Evolutionary conservation across 495 filamentous ascomycete species (phyloP), one percentile per base, ranked within the genome.

Genomic region (Penicillium odoratum): DNA sequence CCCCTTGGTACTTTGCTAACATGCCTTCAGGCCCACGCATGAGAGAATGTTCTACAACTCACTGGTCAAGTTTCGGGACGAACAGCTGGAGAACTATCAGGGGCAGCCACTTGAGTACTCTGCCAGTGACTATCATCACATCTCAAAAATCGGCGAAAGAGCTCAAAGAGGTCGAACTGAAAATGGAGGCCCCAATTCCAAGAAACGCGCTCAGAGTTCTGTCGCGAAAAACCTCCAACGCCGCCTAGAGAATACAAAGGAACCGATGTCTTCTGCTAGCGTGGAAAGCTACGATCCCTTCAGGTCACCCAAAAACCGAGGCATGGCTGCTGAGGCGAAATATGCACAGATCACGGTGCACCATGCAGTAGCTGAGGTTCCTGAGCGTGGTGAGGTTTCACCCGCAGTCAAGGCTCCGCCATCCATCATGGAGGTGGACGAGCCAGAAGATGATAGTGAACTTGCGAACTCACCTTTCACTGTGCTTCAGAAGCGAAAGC

Each of bases 31-130:
- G 59, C 77, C 80, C 2, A 97, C 93, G 56, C 88, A 96, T 34
- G 91, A 97, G 65, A 93, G 95, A 60, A 77, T 92, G 65, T 95
- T 98, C 62, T 98, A 98, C 76, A 87, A 83, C 66, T 81, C 93
- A 0, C 83, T 98, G 25, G 73, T 87, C 57, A 87, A 84, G 61
- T 93, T 96, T 68, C 79, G 88, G 21, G 86, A 97, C 51, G 85
- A 89, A 36, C 85, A 92, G 53, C 66, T 95, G 11, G 92, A 97
- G 65, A 90, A 96, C 60, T 97, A 92, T 65, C 81, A 83, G 61
- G 82, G 82, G 16, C 82, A 85, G 52, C 81, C 87, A 4, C 75
- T 96, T 16, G 82, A 82, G 31, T 87, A 92, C 66, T 96, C 93
- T 2, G 78, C 88, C 16, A 94, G 91, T 69, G 93, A 97, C 68